These are phyloP conservation scores for Ogataea corticis DNA, from an alignment of 805 yeast genomes.

Conservation along the genomic window DNA sequence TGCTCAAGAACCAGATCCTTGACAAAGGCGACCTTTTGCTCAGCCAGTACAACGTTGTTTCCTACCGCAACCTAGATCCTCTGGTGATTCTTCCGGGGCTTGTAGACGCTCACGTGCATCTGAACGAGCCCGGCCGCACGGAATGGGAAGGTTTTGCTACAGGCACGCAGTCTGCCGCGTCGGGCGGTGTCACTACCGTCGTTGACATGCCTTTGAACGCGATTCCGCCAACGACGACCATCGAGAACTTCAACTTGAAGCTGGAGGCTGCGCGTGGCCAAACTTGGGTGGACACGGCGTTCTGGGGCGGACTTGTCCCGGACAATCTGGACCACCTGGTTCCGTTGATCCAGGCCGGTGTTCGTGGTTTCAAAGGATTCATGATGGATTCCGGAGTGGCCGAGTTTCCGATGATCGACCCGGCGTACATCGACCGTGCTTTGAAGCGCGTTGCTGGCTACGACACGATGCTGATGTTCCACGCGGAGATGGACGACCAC, in stretches of 20 bases:
- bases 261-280: constrained; percentile 77
- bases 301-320: constrained; percentile 96
- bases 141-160: constrained; percentile 99
- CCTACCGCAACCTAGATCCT: constrained; percentile 60
- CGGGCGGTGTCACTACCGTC: constrained; percentile 96
- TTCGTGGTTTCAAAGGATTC: constrained; percentile 91
- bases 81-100: constrained; percentile 80
- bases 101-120: constrained; percentile 91
- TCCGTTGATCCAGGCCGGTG: constrained; percentile 83
- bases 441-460: constrained; percentile 60
- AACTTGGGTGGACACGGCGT: constrained; percentile 90
- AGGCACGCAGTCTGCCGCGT: constrained; percentile 91
- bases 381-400: constrained; percentile 95
- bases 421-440: constrained; percentile 65
- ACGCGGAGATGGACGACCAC: constrained; percentile 72
- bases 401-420: constrained; percentile 83
- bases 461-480: constrained; percentile 82
- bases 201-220: constrained; percentile 96
- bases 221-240: constrained; percentile 90
- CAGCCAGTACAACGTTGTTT: constrained; percentile 39
- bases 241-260: constrained; percentile 72
- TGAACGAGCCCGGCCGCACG: constrained; percentile 97
- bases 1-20: constrained; percentile 41
- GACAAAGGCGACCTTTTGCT: constrained; percentile 42
- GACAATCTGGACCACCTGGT: constrained; percentile 64